Conservation (phyloP, 169 alveolate species). For the Eimeria nieschulzi region DNA sequence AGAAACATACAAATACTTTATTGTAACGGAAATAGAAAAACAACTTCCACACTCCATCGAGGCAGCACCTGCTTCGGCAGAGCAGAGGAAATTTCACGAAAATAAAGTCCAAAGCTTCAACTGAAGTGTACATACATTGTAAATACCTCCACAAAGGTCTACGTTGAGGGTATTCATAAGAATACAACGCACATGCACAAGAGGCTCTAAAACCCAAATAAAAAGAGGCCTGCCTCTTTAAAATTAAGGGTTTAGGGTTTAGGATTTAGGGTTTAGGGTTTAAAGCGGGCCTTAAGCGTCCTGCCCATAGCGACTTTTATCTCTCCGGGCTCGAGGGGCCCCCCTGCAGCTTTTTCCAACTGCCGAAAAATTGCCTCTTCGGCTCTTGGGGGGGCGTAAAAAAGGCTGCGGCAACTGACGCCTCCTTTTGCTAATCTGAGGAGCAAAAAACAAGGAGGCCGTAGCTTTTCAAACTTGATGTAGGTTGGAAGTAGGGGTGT, state of each 20-base stretch:
- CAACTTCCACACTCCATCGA: too few species aligned
- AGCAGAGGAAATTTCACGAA: not conserved
- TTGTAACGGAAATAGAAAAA: too few species aligned
- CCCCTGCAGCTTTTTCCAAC: conserved; percentile 30
- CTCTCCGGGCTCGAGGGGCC: not conserved
- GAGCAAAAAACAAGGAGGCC: not conserved
- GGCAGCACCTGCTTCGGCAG: too few species aligned
- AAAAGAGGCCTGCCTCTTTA: not conserved
- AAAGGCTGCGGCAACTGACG: conserved; percentile 25
- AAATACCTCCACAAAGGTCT: not conserved
- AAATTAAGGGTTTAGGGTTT: conserved; percentile 23
- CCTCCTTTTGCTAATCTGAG: conserved; percentile 42
- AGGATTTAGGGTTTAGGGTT: conserved; percentile 11
- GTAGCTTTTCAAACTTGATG: not conserved
- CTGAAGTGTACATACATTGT: not conserved
- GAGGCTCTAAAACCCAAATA: not conserved
- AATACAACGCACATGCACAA: not conserved
- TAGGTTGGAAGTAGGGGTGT: too few species aligned
- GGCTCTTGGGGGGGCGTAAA: conserved; percentile 22
- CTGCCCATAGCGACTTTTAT: not conserved
- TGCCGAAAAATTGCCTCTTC: conserved; percentile 39
- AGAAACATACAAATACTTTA: not conserved
- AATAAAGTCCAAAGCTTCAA: not conserved
- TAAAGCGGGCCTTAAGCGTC: conserved; percentile 10
- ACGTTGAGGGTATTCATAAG: not conserved